Evolutionary conservation across 441 rosid genomes (phyloP), one percentile per base, ranked within the genome.

Genomic region (Pelargonium citronellum): DNA sequence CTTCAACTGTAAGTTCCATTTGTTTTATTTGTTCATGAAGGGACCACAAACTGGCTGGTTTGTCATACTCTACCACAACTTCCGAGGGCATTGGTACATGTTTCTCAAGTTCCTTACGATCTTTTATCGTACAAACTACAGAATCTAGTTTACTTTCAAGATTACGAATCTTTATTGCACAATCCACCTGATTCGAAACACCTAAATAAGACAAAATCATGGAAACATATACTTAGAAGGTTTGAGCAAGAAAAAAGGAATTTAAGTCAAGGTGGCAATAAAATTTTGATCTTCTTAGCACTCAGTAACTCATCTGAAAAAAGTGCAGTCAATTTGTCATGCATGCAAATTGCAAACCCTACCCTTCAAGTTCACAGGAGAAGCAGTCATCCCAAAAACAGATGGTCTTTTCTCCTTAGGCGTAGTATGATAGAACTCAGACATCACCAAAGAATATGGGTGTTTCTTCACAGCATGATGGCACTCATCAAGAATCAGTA

Each of bases 381-480:
- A 95, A 72, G 99, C 99, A 72, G 99, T 95, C 99, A 95, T 95
- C 79, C 99, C 99, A 79, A 95, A 95, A 69, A 95, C 88, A 64
- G 96, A 83, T 19, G 99, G 99, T 78, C 99, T 86, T 79, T 85
- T 92, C 75, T 95, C 97, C 82, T 91, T 95, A 7, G 85, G 77
- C 0, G 97, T 88, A 15, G 97, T 95, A 72, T 95, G 99, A 80
- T 95, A 95, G 65, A 95, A 95, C 82, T 95, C 99, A 5, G 99
- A 95, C 99, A 95, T 95, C 79, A 95, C 99, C 49, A 95, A 74
- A 5, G 99, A 95, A 85, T 95, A 95, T 17, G 99, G 99, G 81
- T 95, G 99, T 73, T 95, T 95, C 88, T 95, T 95, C 74, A 95
- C 99, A 72, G 99, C 99, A 75, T 95, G 99, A 82, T 95, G 99